These are phyloP conservation scores for Rostrohypoxylon terebratum DNA, from an alignment of 495 filamentous ascomycete species.

Conservation along the genomic window DNA sequence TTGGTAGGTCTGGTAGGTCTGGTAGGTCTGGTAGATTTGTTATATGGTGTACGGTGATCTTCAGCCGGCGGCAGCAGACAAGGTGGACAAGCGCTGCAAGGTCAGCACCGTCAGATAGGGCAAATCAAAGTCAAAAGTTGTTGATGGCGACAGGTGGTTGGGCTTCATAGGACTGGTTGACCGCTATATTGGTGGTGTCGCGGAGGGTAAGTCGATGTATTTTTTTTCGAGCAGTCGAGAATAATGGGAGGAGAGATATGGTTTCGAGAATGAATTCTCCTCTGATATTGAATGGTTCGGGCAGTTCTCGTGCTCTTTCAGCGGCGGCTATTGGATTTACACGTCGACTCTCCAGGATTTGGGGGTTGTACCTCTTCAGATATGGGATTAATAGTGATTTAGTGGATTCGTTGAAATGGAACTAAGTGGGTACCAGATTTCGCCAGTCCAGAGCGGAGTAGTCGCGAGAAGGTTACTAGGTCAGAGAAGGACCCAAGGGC, in stretches of 20 bases:
- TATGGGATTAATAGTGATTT: slow-evolving; percentile 35
- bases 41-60: slow-evolving; percentile 29
- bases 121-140: slow-evolving; percentile 41
- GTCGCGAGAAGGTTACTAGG: too few relatives aligned
- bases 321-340: slow-evolving; percentile 46
- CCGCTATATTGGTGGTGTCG: slow-evolving; percentile 42
- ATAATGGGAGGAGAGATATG: slow-evolving; percentile 11
- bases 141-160: slow-evolving; percentile 46
- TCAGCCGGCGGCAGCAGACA: slow-evolving; percentile 32
- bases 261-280: slow-evolving; percentile 8
- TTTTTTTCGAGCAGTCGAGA: slow-evolving; percentile 2
- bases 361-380: slow-evolving; percentile 41
- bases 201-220: slow-evolving; percentile 18
- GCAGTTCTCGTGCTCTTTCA: slow-evolving; percentile 39
- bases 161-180: slow-evolving; percentile 47
- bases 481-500: too few relatives aligned
- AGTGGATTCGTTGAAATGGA: slow-evolving; percentile 7
- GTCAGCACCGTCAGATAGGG: slow-evolving; percentile 4
- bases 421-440: background rate
- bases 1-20: slow-evolving; percentile 31
- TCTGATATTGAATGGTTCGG: slow-evolving; percentile 19
- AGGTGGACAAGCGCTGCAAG: slow-evolving; percentile 3
- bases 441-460: slow-evolving; percentile 41
- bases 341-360: slow-evolving; percentile 42
- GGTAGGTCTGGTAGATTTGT: slow-evolving; percentile 30